Evolutionary conservation across 768 basidiomycete species (phyloP).

Genomic region (Candolleomyces aberdarensis): DNA sequence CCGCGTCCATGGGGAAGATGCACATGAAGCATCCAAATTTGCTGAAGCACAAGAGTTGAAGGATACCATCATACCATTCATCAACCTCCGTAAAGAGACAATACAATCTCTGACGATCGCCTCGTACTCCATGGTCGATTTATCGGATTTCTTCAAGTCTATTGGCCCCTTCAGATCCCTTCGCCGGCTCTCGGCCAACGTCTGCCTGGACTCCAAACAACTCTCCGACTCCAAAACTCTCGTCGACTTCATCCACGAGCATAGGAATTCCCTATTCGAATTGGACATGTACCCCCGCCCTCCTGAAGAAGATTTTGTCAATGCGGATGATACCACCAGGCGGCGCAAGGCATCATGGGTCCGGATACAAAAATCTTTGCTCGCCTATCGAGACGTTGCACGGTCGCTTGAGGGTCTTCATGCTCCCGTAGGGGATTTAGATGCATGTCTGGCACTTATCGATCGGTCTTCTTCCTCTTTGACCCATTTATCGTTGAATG

Average conservation of each 20-base stretch:
- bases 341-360: neutral
- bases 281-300: slow-evolving; percentile 17
- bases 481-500: neutral
- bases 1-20: neutral
- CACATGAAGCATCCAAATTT: neutral
- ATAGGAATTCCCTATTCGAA: slow-evolving; percentile 18
- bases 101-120: slow-evolving; percentile 30
- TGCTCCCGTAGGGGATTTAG: neutral
- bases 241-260: slow-evolving; percentile 16
- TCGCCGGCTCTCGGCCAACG: slow-evolving; percentile 18
- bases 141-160: slow-evolving; percentile 29
- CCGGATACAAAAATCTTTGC: neutral
- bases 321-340: neutral
- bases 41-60: slow-evolving; percentile 16
- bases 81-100: slow-evolving; percentile 22
- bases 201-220: slow-evolving; percentile 17
- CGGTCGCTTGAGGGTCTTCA: neutral
- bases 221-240: slow-evolving; percentile 24
- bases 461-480: neutral
- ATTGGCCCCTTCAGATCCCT: slow-evolving; percentile 24
- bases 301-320: neutral
- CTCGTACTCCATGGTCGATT: slow-evolving; percentile 27
- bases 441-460: neutral
- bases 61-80: slow-evolving; percentile 27
- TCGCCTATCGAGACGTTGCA: neutral